These are phyloP conservation scores for Phyllostachys edulis DNA, from an alignment of 176 grass and related monocot genomes.

Conservation along the genomic window DNA sequence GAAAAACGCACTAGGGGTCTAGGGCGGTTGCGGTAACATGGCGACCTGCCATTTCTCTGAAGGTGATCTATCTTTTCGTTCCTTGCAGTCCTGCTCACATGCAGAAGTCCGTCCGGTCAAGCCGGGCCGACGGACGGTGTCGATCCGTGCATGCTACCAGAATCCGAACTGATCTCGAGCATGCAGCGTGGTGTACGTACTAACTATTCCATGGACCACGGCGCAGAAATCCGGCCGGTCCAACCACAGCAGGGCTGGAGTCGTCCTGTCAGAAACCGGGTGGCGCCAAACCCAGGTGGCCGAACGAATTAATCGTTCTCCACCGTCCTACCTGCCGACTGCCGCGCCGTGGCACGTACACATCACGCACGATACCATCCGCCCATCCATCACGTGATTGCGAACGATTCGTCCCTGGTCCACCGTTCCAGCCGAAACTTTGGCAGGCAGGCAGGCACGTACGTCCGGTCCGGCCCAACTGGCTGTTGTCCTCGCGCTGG, in stretches of 20 bases:
- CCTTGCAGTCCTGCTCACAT: background rate
- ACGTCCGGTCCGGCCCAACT: background rate
- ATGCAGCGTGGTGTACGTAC: background rate
- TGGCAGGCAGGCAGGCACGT: background rate
- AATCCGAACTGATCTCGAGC: background rate
- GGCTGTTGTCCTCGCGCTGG: background rate
- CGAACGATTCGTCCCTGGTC: background rate
- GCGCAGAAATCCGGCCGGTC: background rate
- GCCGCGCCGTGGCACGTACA: background rate
- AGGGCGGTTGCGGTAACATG: background rate
- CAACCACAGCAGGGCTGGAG: background rate
- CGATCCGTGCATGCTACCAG: background rate
- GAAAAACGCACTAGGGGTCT: background rate
- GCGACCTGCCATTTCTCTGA: background rate
- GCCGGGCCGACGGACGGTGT: background rate
- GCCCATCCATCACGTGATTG: background rate
- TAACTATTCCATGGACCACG: background rate
- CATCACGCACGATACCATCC: background rate
- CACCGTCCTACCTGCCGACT: background rate
- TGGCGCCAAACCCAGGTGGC: background rate
- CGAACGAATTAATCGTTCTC: background rate
- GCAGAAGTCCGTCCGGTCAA: background rate
- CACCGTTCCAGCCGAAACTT: background rate
- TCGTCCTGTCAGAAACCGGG: slow-evolving; percentile 9
- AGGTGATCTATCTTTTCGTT: background rate